Base-by-base conservation (phyloP, 257 asterid genomes). In the Nicotiana benthamiana region DNA sequence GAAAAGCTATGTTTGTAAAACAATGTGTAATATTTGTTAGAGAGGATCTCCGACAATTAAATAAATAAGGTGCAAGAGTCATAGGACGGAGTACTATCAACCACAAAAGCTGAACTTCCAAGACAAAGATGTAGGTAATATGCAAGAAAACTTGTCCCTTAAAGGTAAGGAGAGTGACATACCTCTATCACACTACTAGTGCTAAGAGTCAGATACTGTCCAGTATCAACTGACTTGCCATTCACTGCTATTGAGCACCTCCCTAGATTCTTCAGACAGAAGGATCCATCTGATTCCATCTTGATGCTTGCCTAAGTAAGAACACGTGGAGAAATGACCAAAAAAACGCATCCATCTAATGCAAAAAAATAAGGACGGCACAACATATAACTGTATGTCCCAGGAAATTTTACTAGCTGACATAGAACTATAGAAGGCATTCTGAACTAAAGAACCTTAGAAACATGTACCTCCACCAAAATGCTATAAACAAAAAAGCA, bases 101-200 rank as follows among this genome's bases (percentile, higher is more conserved):
- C 61, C 61, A 48, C 61, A 74, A 24, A 24, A 74, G 61, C 24
- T 43, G 61, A 48, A 74, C 24, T 74, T 74, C 61, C 61, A 74
- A 48, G 61, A 74, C 77, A n/a, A 7, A 48, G 24, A 24, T 48
- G 78, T 24, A 48, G 61, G 17, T 15, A 48, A 72, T 26, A 27
- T 46, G 77, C 12, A 70, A 70, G 77, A 70, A 72, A 6, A 46
- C 8, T 24, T 72, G 78, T 48, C 78, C 60, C 61, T 75, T 59
- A 9, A 80, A 81, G 17, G 4, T 65, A 61, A 30, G 63, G 75
- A 51, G 80, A 79, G 80, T 15, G 76, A 63, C 62, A 51, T 93
- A 92, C 99, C 98, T 96, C 99, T 60, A 96, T 94, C 86, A 96
- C 86, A 86, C 97, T 92, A 83, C 92, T 87, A 79, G 93, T 80